Percentiles rank a stretch among this genome's conserved stretches.
Conservation (phyloP, 768 basidiomycete genomes). For the Amanita inopinata region DNA sequence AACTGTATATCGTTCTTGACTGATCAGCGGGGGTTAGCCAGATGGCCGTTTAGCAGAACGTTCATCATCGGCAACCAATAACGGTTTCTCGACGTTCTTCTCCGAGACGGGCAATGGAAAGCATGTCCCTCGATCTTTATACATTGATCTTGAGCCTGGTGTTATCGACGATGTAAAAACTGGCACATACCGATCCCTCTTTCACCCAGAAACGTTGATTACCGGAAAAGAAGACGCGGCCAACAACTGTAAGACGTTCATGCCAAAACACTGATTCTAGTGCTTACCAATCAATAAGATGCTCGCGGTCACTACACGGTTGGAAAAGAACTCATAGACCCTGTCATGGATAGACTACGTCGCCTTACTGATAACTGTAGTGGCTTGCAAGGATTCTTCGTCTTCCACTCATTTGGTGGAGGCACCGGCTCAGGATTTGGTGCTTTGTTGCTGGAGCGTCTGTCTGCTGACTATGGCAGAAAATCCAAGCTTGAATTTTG, state of each 20-base stretch:
- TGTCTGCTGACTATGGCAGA: slow-evolving; percentile 97
- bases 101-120: slow-evolving; percentile 90
- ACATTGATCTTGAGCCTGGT: slow-evolving; percentile 92
- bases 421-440: slow-evolving; percentile 99
- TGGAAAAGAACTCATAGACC: slow-evolving; percentile 96
- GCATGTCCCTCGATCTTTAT: slow-evolving; percentile 93
- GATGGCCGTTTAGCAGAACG: slow-evolving; percentile 80
- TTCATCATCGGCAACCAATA: slow-evolving; percentile 60
- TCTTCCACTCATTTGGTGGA: slow-evolving; percentile 99
- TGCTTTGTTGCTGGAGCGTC: slow-evolving; percentile 88
- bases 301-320: slow-evolving; percentile 98
- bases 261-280: slow-evolving; percentile 7
- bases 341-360: slow-evolving; percentile 91
- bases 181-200: slow-evolving; percentile 86
- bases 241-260: slow-evolving; percentile 82
- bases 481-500: slow-evolving; percentile 99
- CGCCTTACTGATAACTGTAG: slow-evolving; percentile 93
- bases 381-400: slow-evolving; percentile 97
- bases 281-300: slow-evolving; percentile 36
- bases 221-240: slow-evolving; percentile 99
- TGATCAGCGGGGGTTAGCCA: slow-evolving; percentile 42
- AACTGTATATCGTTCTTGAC: slow-evolving; percentile 4
- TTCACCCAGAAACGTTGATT: slow-evolving; percentile 96
- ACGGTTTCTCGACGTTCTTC: slow-evolving; percentile 97
- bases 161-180: slow-evolving; percentile 93